Conservation (phyloP, 345 rosid genomes). For the Eucalyptus cladocalyx region DNA sequence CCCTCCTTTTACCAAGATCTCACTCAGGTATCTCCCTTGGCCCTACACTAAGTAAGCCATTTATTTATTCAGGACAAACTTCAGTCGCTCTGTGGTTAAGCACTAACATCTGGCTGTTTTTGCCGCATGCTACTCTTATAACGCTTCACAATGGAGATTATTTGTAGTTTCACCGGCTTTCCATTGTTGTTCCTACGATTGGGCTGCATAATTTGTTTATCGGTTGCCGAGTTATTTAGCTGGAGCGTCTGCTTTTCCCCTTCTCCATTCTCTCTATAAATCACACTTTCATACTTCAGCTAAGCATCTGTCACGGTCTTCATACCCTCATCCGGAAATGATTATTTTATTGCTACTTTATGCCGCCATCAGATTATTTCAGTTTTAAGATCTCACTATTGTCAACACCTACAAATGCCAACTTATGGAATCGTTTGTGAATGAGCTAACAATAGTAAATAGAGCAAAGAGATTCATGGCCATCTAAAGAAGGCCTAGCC, state of each 20-base stretch:
- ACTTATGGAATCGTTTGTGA: background rate
- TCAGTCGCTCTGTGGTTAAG: background rate
- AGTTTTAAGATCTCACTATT: background rate
- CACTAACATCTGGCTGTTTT: background rate
- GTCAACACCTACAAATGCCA: background rate
- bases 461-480: background rate
- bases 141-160: background rate
- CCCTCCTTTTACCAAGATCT: background rate
- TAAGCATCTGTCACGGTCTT: background rate
- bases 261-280: background rate
- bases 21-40: background rate
- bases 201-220: background rate
- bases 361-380: background rate
- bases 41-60: background rate
- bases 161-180: background rate
- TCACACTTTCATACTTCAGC: background rate
- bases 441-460: background rate
- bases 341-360: background rate
- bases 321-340: background rate
- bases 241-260: background rate
- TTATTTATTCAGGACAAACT: background rate
- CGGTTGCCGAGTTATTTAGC: background rate
- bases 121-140: background rate
- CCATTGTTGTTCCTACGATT: background rate
- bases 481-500: background rate